Conservation (phyloP, 257 asterid species). For the Avicennia marina region DNA sequence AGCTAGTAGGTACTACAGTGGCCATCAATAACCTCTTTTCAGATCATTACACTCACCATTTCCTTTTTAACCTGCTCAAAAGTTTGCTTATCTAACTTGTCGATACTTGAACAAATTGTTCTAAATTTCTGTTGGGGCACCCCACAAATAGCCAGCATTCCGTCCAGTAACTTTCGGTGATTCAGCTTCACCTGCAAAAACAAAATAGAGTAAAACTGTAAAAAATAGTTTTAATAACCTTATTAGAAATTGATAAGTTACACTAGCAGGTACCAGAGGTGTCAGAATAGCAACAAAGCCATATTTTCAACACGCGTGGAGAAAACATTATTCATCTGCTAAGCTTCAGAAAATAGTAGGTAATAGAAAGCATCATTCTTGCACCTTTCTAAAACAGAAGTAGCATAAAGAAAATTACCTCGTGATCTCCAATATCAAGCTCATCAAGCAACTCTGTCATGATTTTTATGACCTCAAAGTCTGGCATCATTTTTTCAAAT, state of each 20-base stretch:
- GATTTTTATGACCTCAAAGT: slow-evolving; percentile 81
- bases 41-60: slow-evolving; percentile 55
- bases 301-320: background rate
- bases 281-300: too few relatives aligned
- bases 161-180: slow-evolving; percentile 87
- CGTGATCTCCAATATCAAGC: slow-evolving; percentile 85
- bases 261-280: background rate
- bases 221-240: too few relatives aligned
- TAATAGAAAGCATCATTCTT: background rate
- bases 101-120: slow-evolving; percentile 92
- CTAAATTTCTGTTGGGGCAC: slow-evolving; percentile 86
- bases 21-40: background rate
- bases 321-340: background rate
- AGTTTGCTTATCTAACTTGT: slow-evolving; percentile 88
- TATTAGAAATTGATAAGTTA: background rate
- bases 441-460: slow-evolving; percentile 87
- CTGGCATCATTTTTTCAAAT: slow-evolving; percentile 91
- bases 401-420: slow-evolving; percentile 38
- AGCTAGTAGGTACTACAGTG: background rate
- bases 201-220: too few relatives aligned
- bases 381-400: background rate
- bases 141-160: slow-evolving; percentile 90
- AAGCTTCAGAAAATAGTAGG: slow-evolving; percentile 3
- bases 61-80: slow-evolving; percentile 88
- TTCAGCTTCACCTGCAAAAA: slow-evolving; percentile 78